Evolutionary conservation across 1,284 basidiomycete species (phyloP), one percentile per base, ranked within the genome.

Genomic region (Waitea zeae): DNA sequence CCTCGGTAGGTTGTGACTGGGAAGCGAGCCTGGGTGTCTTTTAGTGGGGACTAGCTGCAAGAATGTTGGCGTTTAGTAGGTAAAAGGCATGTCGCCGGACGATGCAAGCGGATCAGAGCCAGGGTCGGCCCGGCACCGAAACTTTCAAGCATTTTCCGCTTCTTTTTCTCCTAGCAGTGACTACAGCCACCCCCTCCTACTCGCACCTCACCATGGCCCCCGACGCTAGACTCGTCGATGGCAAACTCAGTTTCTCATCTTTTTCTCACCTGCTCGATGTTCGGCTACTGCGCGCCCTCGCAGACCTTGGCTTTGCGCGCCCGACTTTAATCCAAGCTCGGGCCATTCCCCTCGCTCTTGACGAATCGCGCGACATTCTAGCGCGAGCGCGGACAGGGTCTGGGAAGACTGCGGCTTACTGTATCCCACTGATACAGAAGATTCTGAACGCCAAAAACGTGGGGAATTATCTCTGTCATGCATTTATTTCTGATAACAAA

Each of bases 331-430:
- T 90, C 3, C 86, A 90, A 50, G 63, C 64, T 4, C 82, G 80
- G 51, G 74, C 75, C 0, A 84, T 93, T 35, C 87, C 88, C 4
- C 64, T 89, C 17, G 87, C 86, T 0, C 68, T 99, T 18, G 22
- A 26, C 22, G 84, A 92, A 52, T 78, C 82, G 42, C 73, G 77
- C 34, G 95, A 99, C 55, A 83, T 99, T 36, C 70, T 99, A 17
- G 93, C 92, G 4, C 69, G 88, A 20, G 92, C 95, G 3, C 70
- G 87, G 24, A 98, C 95, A 1, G 95, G 95, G 11, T 90, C 84
- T 39, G 95, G 95, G 31, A 99, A 99, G 63, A 99, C 95, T 0
- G 84, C 87, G 1, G 90, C 95, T 3, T 99, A 98, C 53, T 88
- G 79, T 42, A 69, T 98, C 3, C 93, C 95, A 0, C 56, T 92